phyloP scores from a whole-genome alignment of 164 flowering plant species.

The Tetrastigma voinierianum region DNA sequence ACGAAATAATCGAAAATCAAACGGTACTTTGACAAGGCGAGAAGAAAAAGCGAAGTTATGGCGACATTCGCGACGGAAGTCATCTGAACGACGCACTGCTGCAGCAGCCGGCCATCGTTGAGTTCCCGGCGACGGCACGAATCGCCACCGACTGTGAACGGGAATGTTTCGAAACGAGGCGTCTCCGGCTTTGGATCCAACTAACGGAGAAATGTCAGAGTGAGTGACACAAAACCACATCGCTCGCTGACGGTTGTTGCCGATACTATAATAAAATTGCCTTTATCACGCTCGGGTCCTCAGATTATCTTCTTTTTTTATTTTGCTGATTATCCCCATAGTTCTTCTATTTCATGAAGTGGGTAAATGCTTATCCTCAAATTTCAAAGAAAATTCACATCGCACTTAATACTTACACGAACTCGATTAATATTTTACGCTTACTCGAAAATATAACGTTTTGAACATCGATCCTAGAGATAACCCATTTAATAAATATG shows the following conservation, averaged over 20 bases:
- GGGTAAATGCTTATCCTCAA: too few relatives aligned
- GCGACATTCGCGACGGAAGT: conserved; percentile 82
- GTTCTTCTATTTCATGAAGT: too few relatives aligned
- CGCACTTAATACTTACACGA: too few relatives aligned
- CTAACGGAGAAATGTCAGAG: background rate
- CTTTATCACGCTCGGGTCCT: background rate
- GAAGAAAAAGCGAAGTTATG: conserved; percentile 78
- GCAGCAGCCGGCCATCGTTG: conserved; percentile 45
- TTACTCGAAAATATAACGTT: too few relatives aligned
- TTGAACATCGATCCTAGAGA: too few relatives aligned
- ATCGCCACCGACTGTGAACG: background rate
- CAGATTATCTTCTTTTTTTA: too few relatives aligned
- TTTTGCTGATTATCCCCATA: too few relatives aligned
- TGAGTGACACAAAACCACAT: conserved; percentile 5
- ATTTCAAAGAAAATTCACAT: too few relatives aligned
- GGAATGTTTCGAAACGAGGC: background rate
- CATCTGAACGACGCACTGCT: conserved; percentile 90
- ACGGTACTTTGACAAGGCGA: conserved; percentile 67
- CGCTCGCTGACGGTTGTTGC: background rate
- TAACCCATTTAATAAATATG: too few relatives aligned
- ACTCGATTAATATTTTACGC: too few relatives aligned
- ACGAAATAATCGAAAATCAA: background rate
- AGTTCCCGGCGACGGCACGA: conserved; percentile 14
- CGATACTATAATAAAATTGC: background rate
- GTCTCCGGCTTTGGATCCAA: conserved; percentile 2